A percentile compares a stretch with the other conserved stretches of the same genome.
Conservation (phyloP, 2,329 filamentous ascomycete genomes). For the Sordariomycetes sp. region DNA sequence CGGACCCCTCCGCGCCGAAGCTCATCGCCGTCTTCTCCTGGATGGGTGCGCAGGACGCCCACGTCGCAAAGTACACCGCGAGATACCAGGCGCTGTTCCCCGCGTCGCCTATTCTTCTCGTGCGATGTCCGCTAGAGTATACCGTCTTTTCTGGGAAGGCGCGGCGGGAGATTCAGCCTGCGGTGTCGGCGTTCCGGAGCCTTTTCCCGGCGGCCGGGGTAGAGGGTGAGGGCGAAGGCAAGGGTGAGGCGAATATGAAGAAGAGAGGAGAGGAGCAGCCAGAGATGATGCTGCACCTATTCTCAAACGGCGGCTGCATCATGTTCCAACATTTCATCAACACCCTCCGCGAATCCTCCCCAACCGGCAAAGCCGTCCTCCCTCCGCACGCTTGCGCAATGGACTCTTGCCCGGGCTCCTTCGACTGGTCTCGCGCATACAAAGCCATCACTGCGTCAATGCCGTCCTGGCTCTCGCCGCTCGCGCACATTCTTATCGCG, state of each 20-base stretch:
- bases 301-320: slow-evolving; percentile 38
- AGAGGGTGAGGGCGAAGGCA: slow-evolving; percentile 7
- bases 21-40: slow-evolving; percentile 34
- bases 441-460: background rate
- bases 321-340: slow-evolving; percentile 24
- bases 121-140: slow-evolving; percentile 24
- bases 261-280: slow-evolving; percentile 8
- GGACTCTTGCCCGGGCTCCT: slow-evolving; percentile 2
- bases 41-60: slow-evolving; percentile 34
- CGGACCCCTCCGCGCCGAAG: slow-evolving; percentile 18
- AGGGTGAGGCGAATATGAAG: slow-evolving; percentile 7
- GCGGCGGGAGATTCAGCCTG: slow-evolving; percentile 20
- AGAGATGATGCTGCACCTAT: slow-evolving; percentile 30
- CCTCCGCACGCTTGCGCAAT: slow-evolving; percentile 29
- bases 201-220: slow-evolving; percentile 11
- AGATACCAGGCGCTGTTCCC: slow-evolving; percentile 31
- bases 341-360: slow-evolving; percentile 13
- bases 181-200: slow-evolving; percentile 22
- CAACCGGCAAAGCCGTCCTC: slow-evolving; percentile 11
- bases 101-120: slow-evolving; percentile 28
- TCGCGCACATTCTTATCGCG: background rate
- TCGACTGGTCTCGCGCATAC: background rate
- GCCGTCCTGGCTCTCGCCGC: background rate
- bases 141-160: slow-evolving; percentile 17
- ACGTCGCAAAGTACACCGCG: slow-evolving; percentile 37